Evolutionary conservation across 1,284 basidiomycete genomes (phyloP).

Genomic region (Taiwanofungus camphoratus): DNA sequence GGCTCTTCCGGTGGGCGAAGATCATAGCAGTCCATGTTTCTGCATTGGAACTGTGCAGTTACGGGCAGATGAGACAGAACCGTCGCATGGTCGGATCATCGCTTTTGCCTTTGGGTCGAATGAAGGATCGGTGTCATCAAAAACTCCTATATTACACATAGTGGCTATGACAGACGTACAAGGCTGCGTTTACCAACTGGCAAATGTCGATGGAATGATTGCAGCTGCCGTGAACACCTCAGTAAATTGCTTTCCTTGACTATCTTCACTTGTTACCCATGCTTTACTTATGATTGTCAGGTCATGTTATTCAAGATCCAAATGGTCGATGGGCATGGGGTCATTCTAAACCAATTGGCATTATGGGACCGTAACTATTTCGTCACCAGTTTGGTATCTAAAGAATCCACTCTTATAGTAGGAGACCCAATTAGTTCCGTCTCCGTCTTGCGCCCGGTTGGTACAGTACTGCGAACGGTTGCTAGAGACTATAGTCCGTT

Average conservation of each 20-base stretch:
- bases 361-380: constrained; percentile 81
- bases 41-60: constrained; percentile 57
- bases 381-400: constrained; percentile 55
- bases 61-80: constrained; percentile 47
- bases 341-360: constrained; percentile 38
- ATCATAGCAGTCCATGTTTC: constrained; percentile 37
- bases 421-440: constrained; percentile 85
- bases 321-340: constrained; percentile 2
- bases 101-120: constrained; percentile 37
- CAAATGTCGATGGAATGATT: constrained; percentile 41
- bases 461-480: constrained; percentile 47
- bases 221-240: constrained; percentile 72
- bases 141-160: constrained; percentile 26
- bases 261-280: not conserved
- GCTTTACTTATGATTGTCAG: constrained; percentile 34
- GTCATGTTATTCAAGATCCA: constrained; percentile 36
- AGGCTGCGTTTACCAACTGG: constrained; percentile 62
- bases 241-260: constrained; percentile 41
- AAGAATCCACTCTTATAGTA: constrained; percentile 48
- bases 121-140: constrained; percentile 20
- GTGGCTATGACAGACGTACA: constrained; percentile 30
- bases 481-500: constrained; percentile 77
- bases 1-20: constrained; percentile 31
- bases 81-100: constrained; percentile 52
- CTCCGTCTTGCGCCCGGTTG: constrained; percentile 56